A percentile compares a stretch with the other conserved stretches of the same genome.
Evolutionary conservation across 257 asterid species (phyloP).

Genomic region (Ballota nigra): DNA sequence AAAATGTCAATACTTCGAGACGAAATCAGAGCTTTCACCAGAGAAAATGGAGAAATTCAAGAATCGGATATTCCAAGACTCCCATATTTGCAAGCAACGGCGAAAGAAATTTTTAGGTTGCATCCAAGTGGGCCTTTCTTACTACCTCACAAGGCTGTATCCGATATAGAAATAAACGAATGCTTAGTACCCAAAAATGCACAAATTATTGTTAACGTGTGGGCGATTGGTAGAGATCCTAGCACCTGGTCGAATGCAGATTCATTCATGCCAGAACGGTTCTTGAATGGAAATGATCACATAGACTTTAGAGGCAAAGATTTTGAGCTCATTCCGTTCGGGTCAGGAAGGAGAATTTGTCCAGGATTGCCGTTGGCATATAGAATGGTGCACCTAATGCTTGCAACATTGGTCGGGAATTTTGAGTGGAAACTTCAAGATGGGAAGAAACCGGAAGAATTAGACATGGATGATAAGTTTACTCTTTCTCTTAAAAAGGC

Average conservation of each 20-base stretch:
- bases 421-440: constrained; percentile 37
- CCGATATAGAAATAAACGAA: constrained; percentile 26
- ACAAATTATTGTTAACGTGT: too few relatives aligned
- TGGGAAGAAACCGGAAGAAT: too few relatives aligned
- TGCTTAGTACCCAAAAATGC: constrained; percentile 36
- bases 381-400: constrained; percentile 38
- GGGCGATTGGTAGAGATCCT: too few relatives aligned
- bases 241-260: too few relatives aligned
- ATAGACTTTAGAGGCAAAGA: constrained; percentile 28
- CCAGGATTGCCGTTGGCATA: too few relatives aligned
- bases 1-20: constrained; percentile 13
- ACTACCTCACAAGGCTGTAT: too few relatives aligned
- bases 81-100: constrained; percentile 31
- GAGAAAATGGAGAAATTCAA: constrained; percentile 14
- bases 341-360: constrained; percentile 35
- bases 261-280: too few relatives aligned
- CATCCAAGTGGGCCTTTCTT: constrained; percentile 34
- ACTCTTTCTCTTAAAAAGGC: constrained; percentile 29
- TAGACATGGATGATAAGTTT: constrained; percentile 29
- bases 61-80: constrained; percentile 21
- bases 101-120: constrained; percentile 32
- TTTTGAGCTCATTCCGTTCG: constrained; percentile 40
- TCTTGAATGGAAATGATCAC: background rate
- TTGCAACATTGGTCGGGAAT: constrained; percentile 25
- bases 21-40: background rate